These are phyloP conservation scores for Botrytis paeoniae DNA, from an alignment of 2,329 filamentous ascomycete genomes.

Conservation along the genomic window DNA sequence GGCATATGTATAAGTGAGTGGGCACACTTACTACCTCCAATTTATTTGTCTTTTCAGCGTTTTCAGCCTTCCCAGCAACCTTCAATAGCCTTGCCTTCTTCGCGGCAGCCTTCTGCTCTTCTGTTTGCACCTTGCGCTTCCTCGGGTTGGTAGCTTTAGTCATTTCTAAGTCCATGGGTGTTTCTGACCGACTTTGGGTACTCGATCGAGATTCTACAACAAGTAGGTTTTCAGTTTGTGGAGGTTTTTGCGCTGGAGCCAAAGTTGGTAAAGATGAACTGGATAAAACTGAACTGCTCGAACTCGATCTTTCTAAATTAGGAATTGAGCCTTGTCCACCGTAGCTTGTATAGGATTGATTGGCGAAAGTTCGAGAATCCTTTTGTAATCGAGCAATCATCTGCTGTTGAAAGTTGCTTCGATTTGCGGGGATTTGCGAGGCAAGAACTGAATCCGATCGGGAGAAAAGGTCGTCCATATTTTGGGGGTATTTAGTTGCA, in stretches of 20 bases:
- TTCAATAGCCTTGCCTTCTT: conserved; percentile 20
- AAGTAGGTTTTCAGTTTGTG: conserved; percentile 5
- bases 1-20: background rate
- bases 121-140: conserved; percentile 23
- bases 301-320: conserved; percentile 6
- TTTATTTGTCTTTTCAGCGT: conserved; percentile 23
- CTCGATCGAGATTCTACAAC: conserved; percentile 19
- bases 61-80: conserved; percentile 20
- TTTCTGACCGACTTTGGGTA: conserved; percentile 15
- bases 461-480: conserved; percentile 14
- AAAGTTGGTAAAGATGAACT: conserved; percentile 7
- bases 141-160: conserved; percentile 13
- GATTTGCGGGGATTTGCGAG: conserved; percentile 10
- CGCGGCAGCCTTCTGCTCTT: conserved; percentile 1
- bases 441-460: conserved; percentile 11
- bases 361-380: background rate
- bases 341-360: background rate
- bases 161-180: conserved; percentile 13
- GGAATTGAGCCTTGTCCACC: background rate
- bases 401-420: conserved; percentile 10
- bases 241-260: background rate
- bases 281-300: background rate
- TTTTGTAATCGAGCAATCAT: conserved; percentile 5
- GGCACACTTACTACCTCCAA: conserved; percentile 26
- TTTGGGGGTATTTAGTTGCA: conserved; percentile 5